Evolutionary conservation across 169 alveolate species (phyloP), one percentile per base, ranked within the genome.

Genomic region (Cryptosporidium canis): DNA sequence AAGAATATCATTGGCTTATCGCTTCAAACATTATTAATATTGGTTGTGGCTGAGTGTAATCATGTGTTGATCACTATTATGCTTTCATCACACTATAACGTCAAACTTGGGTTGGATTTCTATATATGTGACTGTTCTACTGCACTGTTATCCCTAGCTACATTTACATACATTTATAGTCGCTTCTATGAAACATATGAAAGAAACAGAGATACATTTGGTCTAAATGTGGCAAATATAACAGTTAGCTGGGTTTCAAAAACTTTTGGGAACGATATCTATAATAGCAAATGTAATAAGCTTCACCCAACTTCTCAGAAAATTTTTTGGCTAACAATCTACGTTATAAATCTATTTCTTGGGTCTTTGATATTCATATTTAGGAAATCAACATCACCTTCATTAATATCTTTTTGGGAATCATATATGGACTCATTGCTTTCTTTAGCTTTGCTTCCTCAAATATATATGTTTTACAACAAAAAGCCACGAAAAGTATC

Each of bases 401-500:
- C 72, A 67, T 45, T 83, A 7, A 47, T 90, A n/a, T 83, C 92
- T 21, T 51, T 91, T 56, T 91, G 91, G 92, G 94, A 91, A 51
- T 91, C 92, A 68, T 91, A 72, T 83, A 85, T 90, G 68, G 94
- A 91, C 82, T 64, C 85, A 47, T 63, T 90, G 43, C 85, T 90
- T 18, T 87, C 94, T 29, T 53, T 91, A 0, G 94, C 94, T 12
- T 85, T 91, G 39, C 48, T 91, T 12, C 94, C 94, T 3, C 94
- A 91, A 55, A 85, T 91, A 27, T 83, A 35, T 58, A 91, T 91
- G 94, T 91, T 91, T 53, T 91, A 87, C 67, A 90, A 83, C 82
- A 83, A 83, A 37, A 63, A 90, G 21, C 94, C 92, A 18, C 90
- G 94, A 14, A 90, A 61, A 64, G 92, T 91, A n/a, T 41, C 91